Conservation (phyloP, 2,329 filamentous ascomycete species). For the Trichoderma lentiforme region DNA sequence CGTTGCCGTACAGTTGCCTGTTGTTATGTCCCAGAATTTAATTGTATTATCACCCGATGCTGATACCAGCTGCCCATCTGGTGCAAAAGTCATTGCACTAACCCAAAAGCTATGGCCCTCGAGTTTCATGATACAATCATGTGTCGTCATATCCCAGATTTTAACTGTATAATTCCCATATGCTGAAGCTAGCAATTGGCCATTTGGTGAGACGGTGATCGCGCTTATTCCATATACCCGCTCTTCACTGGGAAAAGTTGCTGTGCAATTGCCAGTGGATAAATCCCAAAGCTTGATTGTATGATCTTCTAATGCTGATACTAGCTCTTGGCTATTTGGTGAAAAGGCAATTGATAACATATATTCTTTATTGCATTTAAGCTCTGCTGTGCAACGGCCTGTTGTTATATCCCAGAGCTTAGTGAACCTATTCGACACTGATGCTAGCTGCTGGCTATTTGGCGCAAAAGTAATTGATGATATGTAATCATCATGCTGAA, state of each 20-base stretch:
- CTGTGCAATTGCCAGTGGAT: neutral
- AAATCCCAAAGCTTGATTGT: neutral
- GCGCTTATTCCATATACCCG: too few relatives aligned
- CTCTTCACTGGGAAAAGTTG: neutral
- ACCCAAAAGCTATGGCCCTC: neutral
- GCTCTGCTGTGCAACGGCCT: neutral
- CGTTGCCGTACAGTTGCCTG: neutral
- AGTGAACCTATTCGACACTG: neutral
- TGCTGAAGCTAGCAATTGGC: neutral
- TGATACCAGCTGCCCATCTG: neutral
- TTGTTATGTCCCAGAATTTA: neutral
- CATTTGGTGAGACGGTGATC: neutral
- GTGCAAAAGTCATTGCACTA: neutral
- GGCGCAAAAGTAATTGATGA: neutral
- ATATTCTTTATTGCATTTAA: fast-evolving
- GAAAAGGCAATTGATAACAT: neutral
- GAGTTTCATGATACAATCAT: neutral
- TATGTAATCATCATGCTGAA: neutral
- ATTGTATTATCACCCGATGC: neutral
- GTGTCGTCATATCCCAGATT: neutral
- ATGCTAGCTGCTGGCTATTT: neutral
- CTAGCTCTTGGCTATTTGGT: neutral
- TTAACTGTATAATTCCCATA: neutral
- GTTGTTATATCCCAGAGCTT: neutral
- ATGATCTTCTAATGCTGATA: neutral